These are phyloP conservation scores for Pichiaceae sp. DNA, from an alignment of 1,139 yeast genomes.

Conservation along the genomic window DNA sequence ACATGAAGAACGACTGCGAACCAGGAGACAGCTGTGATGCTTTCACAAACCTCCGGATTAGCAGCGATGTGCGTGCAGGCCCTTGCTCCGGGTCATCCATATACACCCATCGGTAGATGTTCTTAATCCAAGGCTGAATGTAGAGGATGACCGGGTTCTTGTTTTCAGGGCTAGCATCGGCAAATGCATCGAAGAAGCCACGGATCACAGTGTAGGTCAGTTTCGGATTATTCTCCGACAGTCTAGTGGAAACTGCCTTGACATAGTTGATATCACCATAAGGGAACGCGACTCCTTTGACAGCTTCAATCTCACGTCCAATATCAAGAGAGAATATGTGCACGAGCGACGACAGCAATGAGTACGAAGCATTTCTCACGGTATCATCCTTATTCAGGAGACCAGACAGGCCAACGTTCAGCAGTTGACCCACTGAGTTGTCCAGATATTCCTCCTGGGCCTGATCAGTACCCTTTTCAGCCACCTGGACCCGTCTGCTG, in stretches of 20 bases:
- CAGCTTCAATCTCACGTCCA: constrained; percentile 48
- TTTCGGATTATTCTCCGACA: constrained; percentile 50
- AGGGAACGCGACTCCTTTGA: constrained; percentile 66
- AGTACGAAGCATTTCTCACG: constrained; percentile 57
- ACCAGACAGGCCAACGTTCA: constrained; percentile 63
- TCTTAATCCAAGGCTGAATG: constrained; percentile 73
- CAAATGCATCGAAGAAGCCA: constrained; percentile 53
- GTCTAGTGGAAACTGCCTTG: constrained; percentile 46
- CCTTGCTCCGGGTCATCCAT: constrained; percentile 48
- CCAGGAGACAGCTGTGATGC: constrained; percentile 33
- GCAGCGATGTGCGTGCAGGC: constrained; percentile 48
- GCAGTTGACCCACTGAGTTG: constrained; percentile 49
- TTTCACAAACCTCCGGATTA: constrained; percentile 56
- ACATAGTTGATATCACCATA: constrained; percentile 61
- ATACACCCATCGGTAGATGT: constrained; percentile 52
- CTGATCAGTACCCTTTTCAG: not conserved
- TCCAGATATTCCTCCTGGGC: constrained; percentile 3
- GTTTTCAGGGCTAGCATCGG: constrained; percentile 27
- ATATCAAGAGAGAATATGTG: constrained; percentile 52
- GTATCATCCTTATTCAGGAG: constrained; percentile 50
- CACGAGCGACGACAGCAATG: constrained; percentile 56
- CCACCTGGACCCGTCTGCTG: constrained; percentile 1
- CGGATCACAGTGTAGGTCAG: constrained; percentile 55
- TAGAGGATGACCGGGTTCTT: constrained; percentile 42
- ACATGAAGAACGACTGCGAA: constrained; percentile 42